Evolutionary conservation across 129 eudicot genomes (phyloP).

Genomic region (Flaveria trinervia): DNA sequence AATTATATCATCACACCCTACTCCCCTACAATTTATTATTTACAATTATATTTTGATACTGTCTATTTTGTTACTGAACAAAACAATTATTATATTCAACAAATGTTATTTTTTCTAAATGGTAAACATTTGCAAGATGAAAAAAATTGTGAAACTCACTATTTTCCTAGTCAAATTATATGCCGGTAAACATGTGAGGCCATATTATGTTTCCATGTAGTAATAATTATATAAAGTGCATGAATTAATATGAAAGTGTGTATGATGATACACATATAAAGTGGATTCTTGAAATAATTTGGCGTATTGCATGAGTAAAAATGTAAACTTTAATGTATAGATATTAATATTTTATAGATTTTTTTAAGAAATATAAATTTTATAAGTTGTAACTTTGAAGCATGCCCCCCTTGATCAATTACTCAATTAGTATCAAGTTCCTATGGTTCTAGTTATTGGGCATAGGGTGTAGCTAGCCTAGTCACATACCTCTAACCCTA

Average conservation of each 20-base stretch:
- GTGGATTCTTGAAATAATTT: too few relatives aligned
- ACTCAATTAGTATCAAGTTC: conserved; percentile 4
- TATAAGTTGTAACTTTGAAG: neutral
- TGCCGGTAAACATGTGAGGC: neutral
- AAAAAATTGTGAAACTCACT: too few relatives aligned
- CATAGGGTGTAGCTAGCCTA: neutral
- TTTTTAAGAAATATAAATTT: neutral
- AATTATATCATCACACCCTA: conserved; percentile 6
- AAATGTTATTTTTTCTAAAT: neutral
- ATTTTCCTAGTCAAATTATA: too few relatives aligned
- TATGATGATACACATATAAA: too few relatives aligned
- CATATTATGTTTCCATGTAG: neutral
- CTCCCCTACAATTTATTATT: neutral
- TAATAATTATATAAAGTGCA: neutral
- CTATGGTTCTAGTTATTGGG: conserved; percentile 14
- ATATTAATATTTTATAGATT: neutral
- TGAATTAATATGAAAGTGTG: neutral
- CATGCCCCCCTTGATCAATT: conserved; percentile 3
- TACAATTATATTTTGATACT: neutral
- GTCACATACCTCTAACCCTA: neutral
- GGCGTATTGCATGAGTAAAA: too few relatives aligned
- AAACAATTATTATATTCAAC: neutral
- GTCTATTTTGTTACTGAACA: neutral
- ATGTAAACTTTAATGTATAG: neutral
- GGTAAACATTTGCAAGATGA: too few relatives aligned